Base-by-base conservation (phyloP, 2,329 filamentous ascomycete species). In the Thermothelomyces thermophilus region DNA sequence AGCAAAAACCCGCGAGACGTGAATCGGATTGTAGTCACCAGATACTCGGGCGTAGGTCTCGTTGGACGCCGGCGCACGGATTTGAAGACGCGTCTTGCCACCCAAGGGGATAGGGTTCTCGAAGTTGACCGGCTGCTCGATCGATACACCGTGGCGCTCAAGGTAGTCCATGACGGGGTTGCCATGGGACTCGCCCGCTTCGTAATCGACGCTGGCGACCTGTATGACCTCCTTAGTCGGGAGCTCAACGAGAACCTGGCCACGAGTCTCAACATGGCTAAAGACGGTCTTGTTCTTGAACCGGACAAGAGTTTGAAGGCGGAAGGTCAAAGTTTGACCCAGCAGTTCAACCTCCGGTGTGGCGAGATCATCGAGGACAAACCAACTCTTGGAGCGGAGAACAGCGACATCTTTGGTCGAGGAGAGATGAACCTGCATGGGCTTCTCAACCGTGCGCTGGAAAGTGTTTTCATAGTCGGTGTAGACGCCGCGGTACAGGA, bases 121-220 rank as follows among this genome's bases (percentile, higher is more conserved):
- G 60, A 98, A 98, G 72, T 91, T 85, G 66, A 98, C 82, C 4
- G 93, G 90, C 72, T 98, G 93, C 68, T 98, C 93, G 55, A 97
- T 90, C 22, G 88, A 88, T 51, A 87, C 84, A 50, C 93, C 93
- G 63, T 95, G 84, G 53, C 93, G 87, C 73, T 93, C 79, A 20
- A 98, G 82, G 71, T 97, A 98, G 71, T 98, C 93, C 51, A 95
- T 82, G 46, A 98, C 93, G 2, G 93, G 93, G 71, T 98, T 98
- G 31, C 93, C 93, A 62, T 95, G 89, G 31, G 93, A 97, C 46
- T 80, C 76, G 49, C 90, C 90, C 30, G 90, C 87, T 66, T 93
- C 87, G 66, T 98, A 98, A 63, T 97, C 90, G 16, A 98, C 90
- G 41, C 87, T 94, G n/a, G 88, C 93, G 40, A 98, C 88, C 70